These are phyloP conservation scores for Boletus sp. DNA, from an alignment of 1,284 basidiomycete genomes.

Conservation along the genomic window DNA sequence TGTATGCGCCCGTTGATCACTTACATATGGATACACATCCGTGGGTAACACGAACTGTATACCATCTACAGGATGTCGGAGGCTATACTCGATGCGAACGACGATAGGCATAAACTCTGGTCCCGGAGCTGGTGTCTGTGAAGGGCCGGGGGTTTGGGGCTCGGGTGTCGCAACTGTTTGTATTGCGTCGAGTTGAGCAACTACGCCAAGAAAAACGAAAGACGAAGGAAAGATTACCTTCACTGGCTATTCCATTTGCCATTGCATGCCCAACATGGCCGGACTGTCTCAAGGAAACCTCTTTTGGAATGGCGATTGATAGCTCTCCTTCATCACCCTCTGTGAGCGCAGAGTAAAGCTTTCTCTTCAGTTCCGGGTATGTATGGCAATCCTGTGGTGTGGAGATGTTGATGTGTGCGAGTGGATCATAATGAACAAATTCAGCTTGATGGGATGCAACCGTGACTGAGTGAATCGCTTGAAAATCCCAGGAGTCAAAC, in stretches of 20 bases:
- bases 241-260: constrained; percentile 39
- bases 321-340: constrained; percentile 94
- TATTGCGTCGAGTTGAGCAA: constrained; percentile 10
- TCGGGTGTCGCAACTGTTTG: constrained; percentile 67
- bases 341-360: constrained; percentile 83
- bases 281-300: constrained; percentile 67
- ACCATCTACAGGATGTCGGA: constrained; percentile 81
- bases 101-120: constrained; percentile 76
- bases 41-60: constrained; percentile 81
- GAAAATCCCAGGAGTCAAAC: constrained; percentile 19
- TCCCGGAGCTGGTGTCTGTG: constrained; percentile 40
- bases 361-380: constrained; percentile 92
- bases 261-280: constrained; percentile 44
- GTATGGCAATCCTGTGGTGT: constrained; percentile 81
- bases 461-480: constrained; percentile 73
- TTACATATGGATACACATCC: constrained; percentile 79
- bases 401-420: constrained; percentile 64
- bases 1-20: constrained; percentile 32
- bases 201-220: neutral
- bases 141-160: constrained; percentile 63
- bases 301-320: constrained; percentile 83
- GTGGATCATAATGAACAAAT: constrained; percentile 74
- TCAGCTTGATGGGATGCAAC: constrained; percentile 67
- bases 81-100: constrained; percentile 75
- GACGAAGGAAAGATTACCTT: constrained; percentile 37